Evolutionary conservation across 768 basidiomycete species (phyloP).

Genomic region (Rhodosporidiobolus sp.): DNA sequence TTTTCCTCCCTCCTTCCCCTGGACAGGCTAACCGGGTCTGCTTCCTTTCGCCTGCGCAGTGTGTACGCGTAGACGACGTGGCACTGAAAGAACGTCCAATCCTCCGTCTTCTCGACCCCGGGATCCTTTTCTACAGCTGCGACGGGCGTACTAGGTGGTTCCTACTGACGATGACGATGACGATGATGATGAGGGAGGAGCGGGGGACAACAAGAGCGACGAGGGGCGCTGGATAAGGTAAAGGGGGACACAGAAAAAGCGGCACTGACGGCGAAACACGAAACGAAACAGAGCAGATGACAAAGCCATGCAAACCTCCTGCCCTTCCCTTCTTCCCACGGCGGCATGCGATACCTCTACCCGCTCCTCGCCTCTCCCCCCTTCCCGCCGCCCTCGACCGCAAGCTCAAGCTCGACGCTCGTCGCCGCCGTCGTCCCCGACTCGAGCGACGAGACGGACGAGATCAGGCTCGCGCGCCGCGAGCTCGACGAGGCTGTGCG

Average conservation of each 20-base stretch:
- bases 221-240: too few relatives aligned
- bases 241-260: too few relatives aligned
- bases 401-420: background rate
- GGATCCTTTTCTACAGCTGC: background rate
- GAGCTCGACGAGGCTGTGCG: background rate
- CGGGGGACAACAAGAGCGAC: too few relatives aligned
- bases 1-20: background rate
- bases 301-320: too few relatives aligned
- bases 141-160: too few relatives aligned
- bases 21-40: background rate
- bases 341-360: background rate
- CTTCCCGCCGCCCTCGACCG: background rate
- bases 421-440: background rate
- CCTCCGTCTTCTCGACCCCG: too few relatives aligned
- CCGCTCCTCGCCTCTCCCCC: background rate
- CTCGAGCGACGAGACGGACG: background rate
- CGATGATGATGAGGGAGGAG: too few relatives aligned
- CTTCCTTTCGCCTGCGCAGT: background rate
- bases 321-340: background rate
- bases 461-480: background rate
- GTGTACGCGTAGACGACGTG: conserved; percentile 8
- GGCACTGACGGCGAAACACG: too few relatives aligned
- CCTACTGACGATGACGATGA: too few relatives aligned
- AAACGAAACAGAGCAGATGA: too few relatives aligned
- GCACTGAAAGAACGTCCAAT: background rate